Conservation (phyloP, 169 alveolate genomes). For the Perkinsus olseni region DNA sequence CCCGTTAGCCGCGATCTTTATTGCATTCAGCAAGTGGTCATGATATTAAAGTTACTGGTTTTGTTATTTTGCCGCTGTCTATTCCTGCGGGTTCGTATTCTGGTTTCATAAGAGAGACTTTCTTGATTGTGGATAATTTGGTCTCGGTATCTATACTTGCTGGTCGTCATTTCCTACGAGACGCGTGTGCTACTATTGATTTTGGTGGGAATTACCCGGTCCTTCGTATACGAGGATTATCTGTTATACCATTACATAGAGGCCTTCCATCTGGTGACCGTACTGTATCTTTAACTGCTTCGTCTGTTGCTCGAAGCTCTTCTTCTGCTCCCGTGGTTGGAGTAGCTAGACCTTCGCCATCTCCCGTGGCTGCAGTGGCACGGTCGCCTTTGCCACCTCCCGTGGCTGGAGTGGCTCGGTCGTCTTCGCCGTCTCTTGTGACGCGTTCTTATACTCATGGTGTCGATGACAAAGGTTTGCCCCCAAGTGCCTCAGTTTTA, state of each 20-base stretch:
- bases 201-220: not conserved
- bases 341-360: no score
- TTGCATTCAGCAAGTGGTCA: not conserved
- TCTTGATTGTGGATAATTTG: not conserved
- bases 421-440: no score
- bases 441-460: no score
- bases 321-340: no score
- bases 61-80: not conserved
- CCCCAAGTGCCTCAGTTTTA: no score
- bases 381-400: no score
- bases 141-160: not conserved
- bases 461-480: no score
- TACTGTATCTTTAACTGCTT: not conserved
- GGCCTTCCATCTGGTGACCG: not conserved
- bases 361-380: no score
- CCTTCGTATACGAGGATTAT: not conserved
- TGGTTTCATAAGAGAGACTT: not conserved
- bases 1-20: not conserved
- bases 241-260: not conserved
- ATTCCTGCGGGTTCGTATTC: not conserved
- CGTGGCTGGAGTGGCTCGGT: no score
- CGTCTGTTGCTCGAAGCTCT: not conserved
- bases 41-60: not conserved
- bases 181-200: not conserved
- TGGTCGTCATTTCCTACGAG: not conserved